Percentiles rank a stretch among this genome's conserved stretches.
These are phyloP conservation scores for Croton setiger DNA, from an alignment of 441 rosid species.

Conservation along the genomic window DNA sequence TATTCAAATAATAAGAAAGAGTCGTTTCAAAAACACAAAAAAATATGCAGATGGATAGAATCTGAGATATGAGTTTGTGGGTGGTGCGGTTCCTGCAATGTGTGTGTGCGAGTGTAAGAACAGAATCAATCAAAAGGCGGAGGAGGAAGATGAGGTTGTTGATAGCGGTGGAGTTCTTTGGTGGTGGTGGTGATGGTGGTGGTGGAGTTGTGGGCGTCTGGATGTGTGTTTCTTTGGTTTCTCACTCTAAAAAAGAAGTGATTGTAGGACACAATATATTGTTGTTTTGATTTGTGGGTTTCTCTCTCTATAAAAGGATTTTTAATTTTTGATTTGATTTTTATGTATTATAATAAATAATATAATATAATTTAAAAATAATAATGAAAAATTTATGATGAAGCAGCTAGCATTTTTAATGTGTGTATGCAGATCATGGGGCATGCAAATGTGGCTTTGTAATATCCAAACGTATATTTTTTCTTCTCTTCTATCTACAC, in stretches of 20 bases:
- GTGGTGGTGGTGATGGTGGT: not conserved
- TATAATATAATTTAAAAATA: too few relatives aligned
- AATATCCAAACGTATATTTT: constrained; percentile 6
- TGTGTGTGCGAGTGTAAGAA: constrained; percentile 4
- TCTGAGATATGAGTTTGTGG: not conserved
- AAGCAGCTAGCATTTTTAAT: not conserved
- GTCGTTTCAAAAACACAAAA: not conserved
- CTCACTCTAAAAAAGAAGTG: constrained; percentile 14
- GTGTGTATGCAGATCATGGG: constrained; percentile 13
- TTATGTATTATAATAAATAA: too few relatives aligned
- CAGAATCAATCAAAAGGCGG: too few relatives aligned
- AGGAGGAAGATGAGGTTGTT: constrained; percentile 11
- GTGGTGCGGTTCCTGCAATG: not conserved
- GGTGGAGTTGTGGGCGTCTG: constrained; percentile 2
- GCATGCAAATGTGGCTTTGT: constrained; percentile 27
- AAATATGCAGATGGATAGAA: not conserved
- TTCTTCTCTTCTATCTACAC: not conserved
- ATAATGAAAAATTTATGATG: too few relatives aligned
- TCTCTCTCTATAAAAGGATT: constrained; percentile 10
- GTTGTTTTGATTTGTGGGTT: not conserved
- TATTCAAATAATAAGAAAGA: not conserved
- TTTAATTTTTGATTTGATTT: too few relatives aligned
- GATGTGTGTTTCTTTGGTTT: constrained; percentile 2
- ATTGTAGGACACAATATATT: not conserved
- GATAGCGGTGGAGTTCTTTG: constrained; percentile 6